A percentile compares a stretch with the other conserved stretches of the same genome.
phyloP scores from a whole-genome alignment of 1,139 yeast genomes.

The Saccharomycopsis crataegensis region DNA sequence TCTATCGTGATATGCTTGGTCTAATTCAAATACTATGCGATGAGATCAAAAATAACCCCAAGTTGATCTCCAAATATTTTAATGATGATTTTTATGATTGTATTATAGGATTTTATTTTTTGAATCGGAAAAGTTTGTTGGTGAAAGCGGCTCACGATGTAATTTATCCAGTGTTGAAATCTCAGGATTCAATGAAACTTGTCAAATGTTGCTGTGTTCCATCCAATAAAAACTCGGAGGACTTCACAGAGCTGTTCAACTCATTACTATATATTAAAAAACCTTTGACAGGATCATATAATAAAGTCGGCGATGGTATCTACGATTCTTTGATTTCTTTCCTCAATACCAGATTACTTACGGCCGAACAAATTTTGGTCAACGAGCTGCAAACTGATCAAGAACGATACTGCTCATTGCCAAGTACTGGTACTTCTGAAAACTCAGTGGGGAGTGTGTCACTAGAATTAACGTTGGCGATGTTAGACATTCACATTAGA shows the following conservation, averaged over 20 bases:
- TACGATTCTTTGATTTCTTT: neutral
- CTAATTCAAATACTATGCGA: neutral
- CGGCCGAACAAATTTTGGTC: neutral
- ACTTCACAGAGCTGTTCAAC: neutral
- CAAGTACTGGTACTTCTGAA: no score
- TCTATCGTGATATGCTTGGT: constrained; percentile 7
- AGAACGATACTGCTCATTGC: neutral
- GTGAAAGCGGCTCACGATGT: constrained; percentile 5
- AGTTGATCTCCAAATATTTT: neutral
- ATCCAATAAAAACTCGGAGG: neutral
- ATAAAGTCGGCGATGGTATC: neutral
- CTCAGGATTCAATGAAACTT: neutral
- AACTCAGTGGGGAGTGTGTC: no score
- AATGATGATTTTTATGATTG: constrained; percentile 12
- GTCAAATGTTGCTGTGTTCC: constrained; percentile 7
- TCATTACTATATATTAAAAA: neutral
- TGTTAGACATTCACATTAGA: neutral
- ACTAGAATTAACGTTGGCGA: neutral
- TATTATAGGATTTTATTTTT: constrained; percentile 5
- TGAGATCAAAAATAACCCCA: neutral
- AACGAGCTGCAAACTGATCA: neutral
- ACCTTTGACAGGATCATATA: neutral
- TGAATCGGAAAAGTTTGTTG: constrained; percentile 1
- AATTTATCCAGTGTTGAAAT: constrained; percentile 2
- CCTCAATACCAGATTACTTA: neutral